Conservation (phyloP, 352 stramenopile genomes). For the Phytophthora tubulina region DNA sequence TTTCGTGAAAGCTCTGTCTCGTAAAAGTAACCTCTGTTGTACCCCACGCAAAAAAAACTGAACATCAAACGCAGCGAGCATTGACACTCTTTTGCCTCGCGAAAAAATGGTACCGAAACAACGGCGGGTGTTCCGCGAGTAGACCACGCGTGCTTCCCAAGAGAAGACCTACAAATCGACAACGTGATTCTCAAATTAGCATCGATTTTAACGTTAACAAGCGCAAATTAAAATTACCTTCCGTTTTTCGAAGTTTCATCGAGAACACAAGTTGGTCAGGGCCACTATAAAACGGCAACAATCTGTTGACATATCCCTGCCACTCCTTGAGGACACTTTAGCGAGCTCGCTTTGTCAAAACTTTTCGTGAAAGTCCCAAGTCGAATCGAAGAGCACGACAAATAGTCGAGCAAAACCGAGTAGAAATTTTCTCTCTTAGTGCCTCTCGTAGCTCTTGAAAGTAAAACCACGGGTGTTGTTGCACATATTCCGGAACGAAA, state of each 20-base stretch:
- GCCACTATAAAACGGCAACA: conserved; percentile 12
- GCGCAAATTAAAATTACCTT: not conserved
- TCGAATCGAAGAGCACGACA: not conserved
- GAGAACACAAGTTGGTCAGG: conserved; percentile 12
- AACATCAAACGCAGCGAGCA: conserved; percentile 34
- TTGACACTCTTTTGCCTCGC: conserved; percentile 23
- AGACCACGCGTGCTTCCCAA: conserved; percentile 25
- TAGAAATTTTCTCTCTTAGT: conserved; percentile 10
- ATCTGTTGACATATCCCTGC: conserved; percentile 2
- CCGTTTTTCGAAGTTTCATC: conserved; percentile 25
- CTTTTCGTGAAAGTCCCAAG: conserved; percentile 16
- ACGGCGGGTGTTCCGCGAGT: conserved; percentile 16
- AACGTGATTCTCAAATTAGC: not conserved
- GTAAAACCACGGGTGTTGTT: conserved; percentile 26
- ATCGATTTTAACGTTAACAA: not conserved
- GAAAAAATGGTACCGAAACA: conserved; percentile 15
- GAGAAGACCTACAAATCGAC: not conserved
- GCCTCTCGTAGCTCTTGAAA: conserved; percentile 16
- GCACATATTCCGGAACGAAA: conserved; percentile 21
- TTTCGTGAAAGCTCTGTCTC: conserved; percentile 28
- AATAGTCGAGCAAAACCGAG: not conserved
- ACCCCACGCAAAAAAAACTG: conserved; percentile 20
- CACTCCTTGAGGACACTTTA: conserved; percentile 8
- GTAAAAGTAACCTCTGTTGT: conserved; percentile 33
- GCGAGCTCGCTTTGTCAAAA: conserved; percentile 19